Conservation (phyloP, 768 basidiomycete species). For the Phaffia australis region DNA sequence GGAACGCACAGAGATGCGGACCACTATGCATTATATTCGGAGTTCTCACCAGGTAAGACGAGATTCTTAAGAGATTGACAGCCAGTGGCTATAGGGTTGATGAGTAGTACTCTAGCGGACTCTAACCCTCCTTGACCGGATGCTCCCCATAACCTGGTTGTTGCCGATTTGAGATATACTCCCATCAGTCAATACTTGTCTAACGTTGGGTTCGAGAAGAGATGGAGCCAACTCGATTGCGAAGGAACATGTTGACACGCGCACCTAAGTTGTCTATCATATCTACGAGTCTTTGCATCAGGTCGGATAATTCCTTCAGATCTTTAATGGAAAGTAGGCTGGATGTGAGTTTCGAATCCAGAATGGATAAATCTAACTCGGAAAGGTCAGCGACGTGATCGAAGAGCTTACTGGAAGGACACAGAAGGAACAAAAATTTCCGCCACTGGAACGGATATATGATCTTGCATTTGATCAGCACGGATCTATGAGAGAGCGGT, state of each 20-base stretch:
- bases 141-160: conserved; percentile 76
- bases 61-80: conserved; percentile 91
- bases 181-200: not conserved
- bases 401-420: too few relatives aligned
- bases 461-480: too few relatives aligned
- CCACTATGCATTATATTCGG: too few relatives aligned
- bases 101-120: conserved; percentile 63
- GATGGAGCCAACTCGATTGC: not conserved
- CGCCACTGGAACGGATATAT: too few relatives aligned
- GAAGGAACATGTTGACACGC: conserved; percentile 27
- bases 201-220: not conserved
- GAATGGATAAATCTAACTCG: too few relatives aligned
- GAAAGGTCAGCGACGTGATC: too few relatives aligned
- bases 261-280: conserved; percentile 88
- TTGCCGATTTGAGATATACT: not conserved
- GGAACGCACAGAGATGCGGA: not conserved
- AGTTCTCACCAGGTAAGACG: conserved; percentile 60
- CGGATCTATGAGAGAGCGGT: too few relatives aligned
- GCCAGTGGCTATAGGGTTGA: conserved; percentile 70
- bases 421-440: too few relatives aligned
- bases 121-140: conserved; percentile 85
- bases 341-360: too few relatives aligned
- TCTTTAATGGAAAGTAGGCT: too few relatives aligned
- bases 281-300: conserved; percentile 77
- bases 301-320: conserved; percentile 42